phyloP scores from a whole-genome alignment of 148 eudicot genomes.

The Polygonum maritimum region DNA sequence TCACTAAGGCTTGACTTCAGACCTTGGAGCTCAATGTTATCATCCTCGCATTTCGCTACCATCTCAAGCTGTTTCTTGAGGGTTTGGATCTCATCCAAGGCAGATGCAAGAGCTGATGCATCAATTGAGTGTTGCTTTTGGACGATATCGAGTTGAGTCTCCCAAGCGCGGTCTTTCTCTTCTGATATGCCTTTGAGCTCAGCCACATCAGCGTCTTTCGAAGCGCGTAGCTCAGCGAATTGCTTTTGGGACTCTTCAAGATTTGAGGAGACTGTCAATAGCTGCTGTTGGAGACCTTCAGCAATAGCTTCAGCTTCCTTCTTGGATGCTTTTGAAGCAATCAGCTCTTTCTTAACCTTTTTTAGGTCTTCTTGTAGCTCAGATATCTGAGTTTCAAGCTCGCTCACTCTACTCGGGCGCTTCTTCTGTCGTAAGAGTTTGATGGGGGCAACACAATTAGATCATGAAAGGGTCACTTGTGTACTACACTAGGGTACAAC shows the following conservation, averaged over 20 bases:
- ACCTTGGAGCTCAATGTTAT: constrained; percentile 35
- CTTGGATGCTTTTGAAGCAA: constrained; percentile 42
- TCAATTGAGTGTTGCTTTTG: constrained; percentile 29
- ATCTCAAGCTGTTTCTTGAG: constrained; percentile 46
- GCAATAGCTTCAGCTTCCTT: constrained; percentile 53
- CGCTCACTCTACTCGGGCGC: constrained; percentile 57
- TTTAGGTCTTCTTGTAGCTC: constrained; percentile 71
- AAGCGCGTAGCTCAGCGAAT: constrained; percentile 27
- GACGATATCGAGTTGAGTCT: constrained; percentile 30
- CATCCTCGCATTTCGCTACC: constrained; percentile 34
- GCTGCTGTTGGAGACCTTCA: constrained; percentile 43
- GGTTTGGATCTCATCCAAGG: constrained; percentile 45
- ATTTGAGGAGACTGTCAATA: constrained; percentile 42
- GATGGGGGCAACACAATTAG: not conserved
- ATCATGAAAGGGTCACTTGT: not conserved
- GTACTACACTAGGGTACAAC: too few species aligned
- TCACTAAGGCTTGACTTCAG: constrained; percentile 50
- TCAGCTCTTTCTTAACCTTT: constrained; percentile 51
- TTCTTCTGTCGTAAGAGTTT: constrained; percentile 36
- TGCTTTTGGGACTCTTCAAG: constrained; percentile 56
- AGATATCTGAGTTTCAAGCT: constrained; percentile 64
- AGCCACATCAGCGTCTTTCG: constrained; percentile 22
- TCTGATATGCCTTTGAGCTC: constrained; percentile 25
- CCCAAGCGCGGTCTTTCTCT: constrained; percentile 27
- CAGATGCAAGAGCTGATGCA: constrained; percentile 39